A percentile compares a stretch with the other conserved stretches of the same genome.
Conservation (phyloP, 257 asterid genomes). For the Penstemon eatonii region DNA sequence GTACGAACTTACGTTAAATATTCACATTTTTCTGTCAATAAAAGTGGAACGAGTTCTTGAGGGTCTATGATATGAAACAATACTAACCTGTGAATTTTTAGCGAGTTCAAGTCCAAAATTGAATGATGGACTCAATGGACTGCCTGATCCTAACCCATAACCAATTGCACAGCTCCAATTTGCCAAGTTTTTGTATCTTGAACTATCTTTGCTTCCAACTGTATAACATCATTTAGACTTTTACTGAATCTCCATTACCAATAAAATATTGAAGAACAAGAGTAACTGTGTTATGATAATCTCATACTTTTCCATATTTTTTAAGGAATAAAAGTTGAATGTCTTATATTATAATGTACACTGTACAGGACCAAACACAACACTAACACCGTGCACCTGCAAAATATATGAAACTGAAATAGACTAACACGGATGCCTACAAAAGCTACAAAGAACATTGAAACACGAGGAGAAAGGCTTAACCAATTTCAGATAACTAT, state of each 20-base stretch:
- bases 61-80: too few species aligned
- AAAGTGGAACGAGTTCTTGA: too few species aligned
- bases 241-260: slow-evolving; percentile 1
- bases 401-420: too few species aligned
- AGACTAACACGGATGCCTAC: background rate
- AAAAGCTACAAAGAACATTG: background rate
- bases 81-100: slow-evolving; percentile 71
- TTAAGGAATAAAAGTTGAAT: slow-evolving; percentile 14
- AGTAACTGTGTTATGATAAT: slow-evolving; percentile 13
- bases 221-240: slow-evolving; percentile 31
- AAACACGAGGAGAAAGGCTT: too few species aligned
- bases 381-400: background rate
- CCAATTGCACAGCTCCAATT: slow-evolving; percentile 95
- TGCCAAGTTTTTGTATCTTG: slow-evolving; percentile 64
- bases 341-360: slow-evolving; percentile 1
- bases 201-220: slow-evolving; percentile 67
- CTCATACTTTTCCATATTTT: background rate
- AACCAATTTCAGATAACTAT: background rate
- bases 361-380: slow-evolving; percentile 2
- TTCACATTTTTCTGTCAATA: too few species aligned
- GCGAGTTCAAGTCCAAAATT: slow-evolving; percentile 91
- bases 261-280: background rate
- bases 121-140: slow-evolving; percentile 93
- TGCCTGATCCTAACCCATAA: slow-evolving; percentile 86
- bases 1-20: background rate